A percentile compares a stretch with the other conserved stretches of the same genome.
phyloP scores from a whole-genome alignment of 1,284 basidiomycete genomes.

The Malassezia restricta region DNA sequence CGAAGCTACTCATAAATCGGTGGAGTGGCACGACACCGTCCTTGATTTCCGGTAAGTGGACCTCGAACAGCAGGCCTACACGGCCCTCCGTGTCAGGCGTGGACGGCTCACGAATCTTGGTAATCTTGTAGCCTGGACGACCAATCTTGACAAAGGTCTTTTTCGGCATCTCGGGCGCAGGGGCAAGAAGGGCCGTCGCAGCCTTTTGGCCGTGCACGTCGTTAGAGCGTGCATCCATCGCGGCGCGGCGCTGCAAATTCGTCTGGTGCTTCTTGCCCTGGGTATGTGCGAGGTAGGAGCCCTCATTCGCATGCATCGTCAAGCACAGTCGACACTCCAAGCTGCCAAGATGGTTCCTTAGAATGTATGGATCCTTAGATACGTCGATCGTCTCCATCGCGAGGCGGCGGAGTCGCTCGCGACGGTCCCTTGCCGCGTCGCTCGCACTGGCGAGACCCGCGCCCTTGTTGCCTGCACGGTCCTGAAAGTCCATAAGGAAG shows the following conservation, averaged over 20 bases:
- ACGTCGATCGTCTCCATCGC: conserved; percentile 49
- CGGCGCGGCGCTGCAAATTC: conserved; percentile 88
- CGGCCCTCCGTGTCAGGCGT: conserved; percentile 41
- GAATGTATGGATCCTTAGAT: conserved; percentile 79
- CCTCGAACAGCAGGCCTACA: conserved; percentile 83
- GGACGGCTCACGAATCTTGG: conserved; percentile 62
- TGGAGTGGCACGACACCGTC: conserved; percentile 69
- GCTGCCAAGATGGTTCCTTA: conserved; percentile 90
- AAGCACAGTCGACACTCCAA: conserved; percentile 95
- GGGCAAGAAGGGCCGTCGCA: conserved; percentile 53
- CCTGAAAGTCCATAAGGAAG: conserved; percentile 38
- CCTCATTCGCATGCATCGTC: conserved; percentile 96
- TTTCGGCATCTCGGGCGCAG: conserved; percentile 24
- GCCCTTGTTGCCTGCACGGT: conserved; percentile 45
- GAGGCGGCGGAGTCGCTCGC: conserved; percentile 86
- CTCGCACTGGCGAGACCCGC: conserved; percentile 59
- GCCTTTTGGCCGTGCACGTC: conserved; percentile 49
- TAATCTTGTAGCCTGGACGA: conserved; percentile 81
- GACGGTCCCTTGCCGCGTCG: conserved; percentile 85
- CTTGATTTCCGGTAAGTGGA: conserved; percentile 81
- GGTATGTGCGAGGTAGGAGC: conserved; percentile 95
- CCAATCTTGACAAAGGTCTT: conserved; percentile 82
- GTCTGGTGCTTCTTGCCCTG: conserved; percentile 99
- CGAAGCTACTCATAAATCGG: conserved; percentile 96
- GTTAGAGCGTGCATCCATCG: conserved; percentile 66